A percentile compares a stretch with the other conserved stretches of the same genome.
phyloP scores from a whole-genome alignment of 495 filamentous ascomycete genomes.

The Aspergillus heteromorphus region DNA sequence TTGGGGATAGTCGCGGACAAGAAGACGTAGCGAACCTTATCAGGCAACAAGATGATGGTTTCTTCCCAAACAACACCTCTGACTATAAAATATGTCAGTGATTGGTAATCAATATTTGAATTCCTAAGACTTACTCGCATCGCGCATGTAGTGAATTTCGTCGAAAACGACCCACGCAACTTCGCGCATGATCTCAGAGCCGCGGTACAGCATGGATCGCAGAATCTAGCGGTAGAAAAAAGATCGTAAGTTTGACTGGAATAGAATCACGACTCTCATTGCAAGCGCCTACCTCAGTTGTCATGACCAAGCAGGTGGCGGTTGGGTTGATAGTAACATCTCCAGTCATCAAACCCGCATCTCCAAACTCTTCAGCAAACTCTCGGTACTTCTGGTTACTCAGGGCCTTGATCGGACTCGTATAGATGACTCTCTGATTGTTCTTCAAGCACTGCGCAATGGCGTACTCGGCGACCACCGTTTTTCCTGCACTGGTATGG shows the following conservation, averaged over 20 bases:
- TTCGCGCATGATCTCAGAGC: constrained; percentile 98
- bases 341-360: constrained; percentile 97
- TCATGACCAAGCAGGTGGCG: constrained; percentile 97
- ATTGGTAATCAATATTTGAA: not conserved
- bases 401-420: constrained; percentile 96
- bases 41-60: constrained; percentile 92
- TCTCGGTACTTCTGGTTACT: constrained; percentile 99
- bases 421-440: constrained; percentile 98
- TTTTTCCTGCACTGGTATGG: constrained; percentile 96
- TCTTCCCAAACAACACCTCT: constrained; percentile 99
- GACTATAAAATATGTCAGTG: constrained; percentile 31
- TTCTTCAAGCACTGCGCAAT: constrained; percentile 95
- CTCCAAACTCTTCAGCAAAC: constrained; percentile 90
- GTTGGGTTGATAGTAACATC: constrained; percentile 99
- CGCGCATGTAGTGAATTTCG: constrained; percentile 97
- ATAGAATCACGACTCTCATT: not conserved
- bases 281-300: constrained; percentile 59
- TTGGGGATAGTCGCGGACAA: constrained; percentile 98
- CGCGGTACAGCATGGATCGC: constrained; percentile 95
- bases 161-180: constrained; percentile 97
- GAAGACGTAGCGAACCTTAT: constrained; percentile 98
- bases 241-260: constrained; percentile 1
- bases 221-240: constrained; percentile 56
- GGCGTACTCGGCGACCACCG: constrained; percentile 95
- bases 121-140: constrained; percentile 50